Base-by-base conservation (phyloP, 1,284 basidiomycete genomes). In the Phellopilus nigrolimitatus region DNA sequence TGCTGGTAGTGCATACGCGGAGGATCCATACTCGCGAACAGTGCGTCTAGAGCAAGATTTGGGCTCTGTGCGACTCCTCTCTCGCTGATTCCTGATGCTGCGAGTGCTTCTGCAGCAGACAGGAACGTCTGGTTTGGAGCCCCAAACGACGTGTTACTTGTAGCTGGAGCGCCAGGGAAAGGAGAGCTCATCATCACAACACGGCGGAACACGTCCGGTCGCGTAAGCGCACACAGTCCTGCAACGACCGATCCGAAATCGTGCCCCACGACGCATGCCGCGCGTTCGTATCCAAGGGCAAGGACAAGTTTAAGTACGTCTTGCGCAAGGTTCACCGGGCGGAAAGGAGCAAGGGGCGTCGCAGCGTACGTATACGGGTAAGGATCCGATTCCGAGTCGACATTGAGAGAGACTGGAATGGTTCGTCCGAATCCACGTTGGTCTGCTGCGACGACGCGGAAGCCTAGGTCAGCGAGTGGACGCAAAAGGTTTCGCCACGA, bases 141-240 rank as follows among this genome's bases (percentile, higher is more conserved):
- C n/a, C n/a, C n/a, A n/a, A n/a, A n/a, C n/a, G n/a, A n/a, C n/a
- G n/a, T n/a, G n/a, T n/a, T n/a, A n/a, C n/a, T n/a, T n/a, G n/a
- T n/a, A n/a, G n/a, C n/a, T n/a, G 73, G 71, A 1, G 72, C 61
- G 0, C 79, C 78, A 1, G 68, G 57, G 59, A 76, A 82, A 0
- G 81, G 78, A 2, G 70, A 70, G 56, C 80, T 82, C 78, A 82
- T 80, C 58, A 82, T 62, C 22, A 82, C 74, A 39, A 81, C 71
- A 4, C 72, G 70, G 39, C 64, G 64, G 64, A 83, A 81, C 5
- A 84, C 51, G 52, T 82, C 77, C 0, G 79, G 80, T 4, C 75
- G 68, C 28, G 75, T 69, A 52, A 80, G 69, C 3, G 79, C 70
- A 55, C 75, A 77, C 60, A 70, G 68, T 1, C 71, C 77, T 3